Base-by-base conservation (phyloP, 305 asterid genomes). In the Solanum chacoense region DNA sequence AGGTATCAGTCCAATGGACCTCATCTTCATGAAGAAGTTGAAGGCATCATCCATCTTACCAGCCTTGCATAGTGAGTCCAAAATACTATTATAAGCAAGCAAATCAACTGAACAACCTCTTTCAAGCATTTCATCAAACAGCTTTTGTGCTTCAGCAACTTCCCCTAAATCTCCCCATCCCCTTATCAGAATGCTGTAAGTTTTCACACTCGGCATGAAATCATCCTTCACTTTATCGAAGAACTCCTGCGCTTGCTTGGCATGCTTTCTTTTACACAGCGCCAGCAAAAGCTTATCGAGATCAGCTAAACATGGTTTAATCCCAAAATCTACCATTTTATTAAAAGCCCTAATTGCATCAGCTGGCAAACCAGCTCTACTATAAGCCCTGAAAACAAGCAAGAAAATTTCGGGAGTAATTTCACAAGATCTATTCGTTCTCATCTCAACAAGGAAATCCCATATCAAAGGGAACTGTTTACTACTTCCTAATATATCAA, bases 111-210 rank as follows among this genome's bases (percentile, higher is more conserved):
- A 86, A 88, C 91, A 91, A 0, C 95, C 97, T 90, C 96, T 91
- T 35, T 92, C 94, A 75, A 94, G 93, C 98, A 97, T 95, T 94
- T 94, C 99, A 59, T 95, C 98, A 16, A 95, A 97, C 90, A 97
- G 87, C 79, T 92, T 93, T 38, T 89, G 94, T 3, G 95, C 98
- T 7, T 84, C 79, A 42, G 45, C 90, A 14, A 90, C 45, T 34
- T 96, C 96, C 0, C 96, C 97, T 36, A 91, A 89, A 42, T 91
- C 97, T 4, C 98, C 99, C 99, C 99, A 96, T 1, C 99, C 98
- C 84, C 90, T 91, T 31, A 95, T 93, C 94, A 97, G 74, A 91
- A 97, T 96, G 92, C 98, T 97, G 87, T 95, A 96, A 35, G 95
- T 93, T 88, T 97, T 95, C 55, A 91, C 92, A 37, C 87, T 93